Conservation (phyloP, 2,329 filamentous ascomycete genomes). For the Fusarium zealandicum region DNA sequence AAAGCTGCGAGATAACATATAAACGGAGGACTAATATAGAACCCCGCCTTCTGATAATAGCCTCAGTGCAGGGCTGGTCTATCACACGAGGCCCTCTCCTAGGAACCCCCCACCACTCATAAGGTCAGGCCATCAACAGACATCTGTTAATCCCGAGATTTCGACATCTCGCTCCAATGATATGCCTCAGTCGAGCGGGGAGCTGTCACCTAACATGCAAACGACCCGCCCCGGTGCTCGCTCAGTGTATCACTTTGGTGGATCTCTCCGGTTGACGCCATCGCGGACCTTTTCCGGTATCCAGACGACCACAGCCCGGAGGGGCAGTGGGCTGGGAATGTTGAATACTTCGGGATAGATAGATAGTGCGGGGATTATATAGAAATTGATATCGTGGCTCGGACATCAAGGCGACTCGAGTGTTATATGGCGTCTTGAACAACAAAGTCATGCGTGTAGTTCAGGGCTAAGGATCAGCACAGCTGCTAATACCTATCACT, state of each 20-base stretch:
- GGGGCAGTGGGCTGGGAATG: slow-evolving; percentile 17
- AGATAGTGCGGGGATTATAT: not conserved
- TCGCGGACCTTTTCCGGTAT: slow-evolving; percentile 17
- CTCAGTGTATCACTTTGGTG: slow-evolving; percentile 22
- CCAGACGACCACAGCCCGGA: slow-evolving; percentile 7
- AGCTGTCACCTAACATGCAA: not conserved
- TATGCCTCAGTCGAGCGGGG: not conserved
- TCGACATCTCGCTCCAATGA: slow-evolving; percentile 16
- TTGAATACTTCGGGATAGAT: slow-evolving; percentile 1
- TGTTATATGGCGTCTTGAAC: not conserved
- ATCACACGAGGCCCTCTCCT: not conserved
- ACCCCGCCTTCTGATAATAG: not conserved
- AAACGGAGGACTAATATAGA: not conserved
- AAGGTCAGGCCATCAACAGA: slow-evolving; percentile 3
- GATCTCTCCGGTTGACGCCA: slow-evolving; percentile 33
- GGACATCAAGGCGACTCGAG: not conserved
- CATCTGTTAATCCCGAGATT: slow-evolving; percentile 1
- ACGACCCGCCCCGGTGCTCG: slow-evolving; percentile 25
- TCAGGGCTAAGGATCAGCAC: not conserved
- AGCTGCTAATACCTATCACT: too few species aligned
- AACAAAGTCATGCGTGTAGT: not conserved
- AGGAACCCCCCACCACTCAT: not conserved
- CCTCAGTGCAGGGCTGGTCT: not conserved
- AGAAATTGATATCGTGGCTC: not conserved
- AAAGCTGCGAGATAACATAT: not conserved